Percentiles rank a stretch among this genome's conserved stretches.
Evolutionary conservation across 2,329 filamentous ascomycete genomes (phyloP).

Genomic region (Colletotrichum viniferum): DNA sequence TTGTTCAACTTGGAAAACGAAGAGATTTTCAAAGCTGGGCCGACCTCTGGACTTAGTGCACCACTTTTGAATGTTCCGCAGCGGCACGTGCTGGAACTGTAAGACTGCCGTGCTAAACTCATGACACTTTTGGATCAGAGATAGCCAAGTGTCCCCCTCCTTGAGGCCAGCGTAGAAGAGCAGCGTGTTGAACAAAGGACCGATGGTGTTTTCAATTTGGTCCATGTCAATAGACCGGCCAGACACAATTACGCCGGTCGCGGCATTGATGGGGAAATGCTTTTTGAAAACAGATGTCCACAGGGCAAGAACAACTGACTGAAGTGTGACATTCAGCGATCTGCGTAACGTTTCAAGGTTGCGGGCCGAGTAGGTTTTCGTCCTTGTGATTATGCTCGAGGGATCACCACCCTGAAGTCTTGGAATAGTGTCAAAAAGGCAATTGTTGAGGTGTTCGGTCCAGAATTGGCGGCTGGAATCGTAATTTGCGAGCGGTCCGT

Average conservation of each 20-base stretch:
- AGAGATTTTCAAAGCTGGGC: slow-evolving; percentile 78
- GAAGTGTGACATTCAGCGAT: slow-evolving; percentile 73
- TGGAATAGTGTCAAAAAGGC: slow-evolving; percentile 27
- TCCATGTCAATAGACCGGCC: slow-evolving; percentile 75
- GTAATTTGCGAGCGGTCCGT: slow-evolving; percentile 68
- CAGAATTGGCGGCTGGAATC: slow-evolving; percentile 64
- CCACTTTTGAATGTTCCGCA: slow-evolving; percentile 84
- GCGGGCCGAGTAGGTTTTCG: slow-evolving; percentile 11
- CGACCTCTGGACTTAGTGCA: slow-evolving; percentile 51
- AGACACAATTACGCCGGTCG: slow-evolving; percentile 78
- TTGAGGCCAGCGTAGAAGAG: slow-evolving; percentile 65
- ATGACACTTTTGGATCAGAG: slow-evolving; percentile 69
- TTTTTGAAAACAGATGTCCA: slow-evolving; percentile 70
- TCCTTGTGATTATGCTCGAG: not conserved
- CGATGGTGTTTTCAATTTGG: slow-evolving; percentile 69
- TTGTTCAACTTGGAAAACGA: slow-evolving; percentile 74
- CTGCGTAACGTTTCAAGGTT: slow-evolving; percentile 58
- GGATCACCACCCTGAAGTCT: slow-evolving; percentile 12
- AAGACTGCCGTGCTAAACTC: slow-evolving; percentile 71
- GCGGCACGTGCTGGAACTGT: slow-evolving; percentile 77
- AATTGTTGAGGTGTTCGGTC: slow-evolving; percentile 56
- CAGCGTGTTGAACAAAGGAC: slow-evolving; percentile 89
- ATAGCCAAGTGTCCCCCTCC: slow-evolving; percentile 57
- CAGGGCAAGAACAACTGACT: slow-evolving; percentile 76
- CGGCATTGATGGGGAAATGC: slow-evolving; percentile 49